A percentile compares a stretch with the other conserved stretches of the same genome.
Conservation (phyloP, 768 basidiomycete genomes). For the Auriscalpium microsporum region DNA sequence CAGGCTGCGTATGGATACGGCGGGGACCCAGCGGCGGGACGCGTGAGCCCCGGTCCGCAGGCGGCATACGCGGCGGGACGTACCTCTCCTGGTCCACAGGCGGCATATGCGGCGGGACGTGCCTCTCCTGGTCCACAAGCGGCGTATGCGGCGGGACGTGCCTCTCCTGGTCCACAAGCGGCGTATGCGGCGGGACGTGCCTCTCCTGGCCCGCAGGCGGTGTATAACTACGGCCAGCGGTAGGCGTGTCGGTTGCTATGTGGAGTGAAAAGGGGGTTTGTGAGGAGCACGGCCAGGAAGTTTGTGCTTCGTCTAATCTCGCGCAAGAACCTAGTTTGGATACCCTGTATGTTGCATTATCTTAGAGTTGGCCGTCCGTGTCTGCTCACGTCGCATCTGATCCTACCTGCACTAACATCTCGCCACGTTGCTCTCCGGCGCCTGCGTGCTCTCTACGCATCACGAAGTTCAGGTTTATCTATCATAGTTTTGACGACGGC, state of each 20-base stretch:
- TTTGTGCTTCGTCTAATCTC: background rate
- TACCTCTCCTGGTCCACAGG: conserved; percentile 35
- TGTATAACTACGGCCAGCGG: conserved; percentile 27
- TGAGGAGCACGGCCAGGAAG: background rate
- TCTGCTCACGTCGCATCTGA: no score
- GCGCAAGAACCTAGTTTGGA: background rate
- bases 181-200: no score
- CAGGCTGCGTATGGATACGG: conserved; percentile 6
- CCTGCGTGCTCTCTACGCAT: no score
- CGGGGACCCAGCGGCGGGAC: background rate
- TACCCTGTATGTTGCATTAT: background rate
- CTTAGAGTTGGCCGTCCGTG: no score
- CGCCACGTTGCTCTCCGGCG: no score
- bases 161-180: conserved; percentile 37
- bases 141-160: no score
- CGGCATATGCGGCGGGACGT: conserved; percentile 22
- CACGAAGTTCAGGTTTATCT: no score
- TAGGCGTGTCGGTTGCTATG: conserved; percentile 2
- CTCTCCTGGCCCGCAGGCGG: conserved; percentile 41
- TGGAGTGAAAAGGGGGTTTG: background rate
- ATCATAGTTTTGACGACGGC: no score
- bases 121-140: conserved; percentile 36
- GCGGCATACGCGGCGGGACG: conserved; percentile 21
- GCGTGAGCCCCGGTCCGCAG: background rate
- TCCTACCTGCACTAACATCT: no score